These are phyloP conservation scores for Pestalotiopsis sp. DNA, from an alignment of 2,329 filamentous ascomycete species.

Conservation along the genomic window DNA sequence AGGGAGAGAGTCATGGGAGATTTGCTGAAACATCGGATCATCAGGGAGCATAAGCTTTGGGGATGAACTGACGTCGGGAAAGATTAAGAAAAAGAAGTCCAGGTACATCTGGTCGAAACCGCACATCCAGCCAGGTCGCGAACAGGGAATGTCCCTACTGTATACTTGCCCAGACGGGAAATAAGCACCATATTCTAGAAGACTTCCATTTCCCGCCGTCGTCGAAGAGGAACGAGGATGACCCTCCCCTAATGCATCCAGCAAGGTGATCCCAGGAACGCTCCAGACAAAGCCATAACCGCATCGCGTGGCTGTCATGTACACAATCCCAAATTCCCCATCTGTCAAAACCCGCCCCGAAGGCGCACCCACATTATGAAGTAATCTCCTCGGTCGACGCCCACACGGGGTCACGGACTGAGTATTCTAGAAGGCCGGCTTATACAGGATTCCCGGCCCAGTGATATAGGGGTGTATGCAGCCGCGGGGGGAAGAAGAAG, in stretches of 20 bases:
- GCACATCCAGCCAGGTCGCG: background rate
- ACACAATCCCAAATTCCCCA: background rate
- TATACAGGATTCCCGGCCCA: background rate
- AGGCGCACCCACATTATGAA: background rate
- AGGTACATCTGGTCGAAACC: background rate
- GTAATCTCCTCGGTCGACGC: background rate
- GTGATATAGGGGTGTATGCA: background rate
- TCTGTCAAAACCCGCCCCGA: background rate
- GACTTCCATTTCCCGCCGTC: background rate
- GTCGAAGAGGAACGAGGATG: background rate
- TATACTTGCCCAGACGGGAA: background rate
- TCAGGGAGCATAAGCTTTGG: background rate
- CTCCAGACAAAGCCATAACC: too few species aligned
- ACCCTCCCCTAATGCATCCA: background rate
- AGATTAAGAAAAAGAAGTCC: background rate
- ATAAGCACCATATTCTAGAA: conserved; percentile 4
- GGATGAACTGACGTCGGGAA: background rate
- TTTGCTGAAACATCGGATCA: background rate
- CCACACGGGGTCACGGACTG: background rate
- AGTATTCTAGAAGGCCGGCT: conserved; percentile 6
- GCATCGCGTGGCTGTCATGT: background rate
- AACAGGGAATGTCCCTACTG: background rate
- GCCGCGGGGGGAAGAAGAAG: background rate
- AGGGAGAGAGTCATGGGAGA: background rate
- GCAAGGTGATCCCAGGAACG: conserved; percentile 1